Conservation (phyloP, 495 filamentous ascomycete species). For the Sordaria brevicollis region DNA sequence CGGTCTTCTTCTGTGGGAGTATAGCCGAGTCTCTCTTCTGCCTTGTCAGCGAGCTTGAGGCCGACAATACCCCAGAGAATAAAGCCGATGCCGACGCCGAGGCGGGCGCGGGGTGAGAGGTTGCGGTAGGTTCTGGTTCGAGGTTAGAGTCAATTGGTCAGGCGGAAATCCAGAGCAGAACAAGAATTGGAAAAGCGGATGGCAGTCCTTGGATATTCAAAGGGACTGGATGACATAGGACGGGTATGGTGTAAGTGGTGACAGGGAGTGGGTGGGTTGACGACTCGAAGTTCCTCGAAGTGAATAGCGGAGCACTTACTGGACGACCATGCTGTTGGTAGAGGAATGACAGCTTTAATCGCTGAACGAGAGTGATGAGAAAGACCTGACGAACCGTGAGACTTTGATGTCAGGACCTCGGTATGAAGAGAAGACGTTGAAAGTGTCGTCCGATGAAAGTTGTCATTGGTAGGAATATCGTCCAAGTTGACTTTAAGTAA, state of each 20-base stretch:
- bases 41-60: conserved; percentile 27
- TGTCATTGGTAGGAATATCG: not conserved
- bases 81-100: conserved; percentile 31
- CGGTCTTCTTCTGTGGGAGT: conserved; percentile 35
- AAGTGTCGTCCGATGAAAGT: not conserved
- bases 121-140: conserved; percentile 24
- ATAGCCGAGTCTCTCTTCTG: conserved; percentile 31
- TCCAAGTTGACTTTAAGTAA: not conserved
- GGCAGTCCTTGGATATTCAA: too few species aligned
- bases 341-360: not conserved
- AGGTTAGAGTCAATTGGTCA: too few species aligned
- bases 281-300: too few species aligned
- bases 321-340: not conserved
- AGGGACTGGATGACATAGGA: too few species aligned
- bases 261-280: too few species aligned
- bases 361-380: not conserved
- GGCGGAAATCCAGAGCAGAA: too few species aligned
- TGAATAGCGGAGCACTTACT: not conserved
- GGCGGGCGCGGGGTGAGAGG: conserved; percentile 25
- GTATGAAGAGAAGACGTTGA: not conserved
- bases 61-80: conserved; percentile 34
- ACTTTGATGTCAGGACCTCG: not conserved
- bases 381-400: not conserved
- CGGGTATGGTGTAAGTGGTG: too few species aligned
- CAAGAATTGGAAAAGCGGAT: too few species aligned